These are phyloP conservation scores for Eimeria zaria DNA, from an alignment of 169 alveolate species.

Conservation along the genomic window DNA sequence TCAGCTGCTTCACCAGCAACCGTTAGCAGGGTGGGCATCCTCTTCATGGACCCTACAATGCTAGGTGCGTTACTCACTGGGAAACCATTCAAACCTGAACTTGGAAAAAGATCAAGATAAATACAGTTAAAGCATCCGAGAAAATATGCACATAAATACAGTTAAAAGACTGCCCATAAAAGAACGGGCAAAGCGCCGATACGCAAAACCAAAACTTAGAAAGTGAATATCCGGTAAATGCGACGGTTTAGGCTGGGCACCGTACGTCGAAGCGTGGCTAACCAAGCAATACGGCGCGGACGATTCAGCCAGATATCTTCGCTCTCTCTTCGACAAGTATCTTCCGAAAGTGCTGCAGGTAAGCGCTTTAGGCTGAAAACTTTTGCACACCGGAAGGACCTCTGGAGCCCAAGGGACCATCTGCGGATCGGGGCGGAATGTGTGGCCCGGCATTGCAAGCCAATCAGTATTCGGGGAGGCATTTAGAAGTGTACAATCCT, in stretches of 20 bases:
- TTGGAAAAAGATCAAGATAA: neutral
- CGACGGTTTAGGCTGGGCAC: slow-evolving; percentile 74
- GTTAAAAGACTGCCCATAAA: no score
- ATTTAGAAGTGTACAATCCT: neutral
- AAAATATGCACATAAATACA: no score
- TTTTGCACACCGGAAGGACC: neutral
- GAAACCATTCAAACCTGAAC: neutral
- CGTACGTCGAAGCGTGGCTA: slow-evolving; percentile 93
- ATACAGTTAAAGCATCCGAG: neutral
- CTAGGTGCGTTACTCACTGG: slow-evolving; percentile 91
- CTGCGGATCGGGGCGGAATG: neutral
- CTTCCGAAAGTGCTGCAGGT: slow-evolving; percentile 91
- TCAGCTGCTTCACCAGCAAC: slow-evolving; percentile 98
- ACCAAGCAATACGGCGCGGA: slow-evolving; percentile 89
- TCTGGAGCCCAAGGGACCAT: neutral
- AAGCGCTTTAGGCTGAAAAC: slow-evolving; percentile 63
- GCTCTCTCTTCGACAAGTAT: slow-evolving; percentile 91
- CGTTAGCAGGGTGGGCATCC: slow-evolving; percentile 98
- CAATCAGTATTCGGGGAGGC: neutral
- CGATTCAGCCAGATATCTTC: slow-evolving; percentile 84
- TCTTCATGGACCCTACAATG: slow-evolving; percentile 95
- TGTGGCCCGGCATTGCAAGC: neutral
- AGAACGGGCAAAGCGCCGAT: neutral
- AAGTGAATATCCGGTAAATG: neutral
- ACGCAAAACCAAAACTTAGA: neutral